Conservation (phyloP, 2,329 filamentous ascomycete species). For the Ramularia endophylla region DNA sequence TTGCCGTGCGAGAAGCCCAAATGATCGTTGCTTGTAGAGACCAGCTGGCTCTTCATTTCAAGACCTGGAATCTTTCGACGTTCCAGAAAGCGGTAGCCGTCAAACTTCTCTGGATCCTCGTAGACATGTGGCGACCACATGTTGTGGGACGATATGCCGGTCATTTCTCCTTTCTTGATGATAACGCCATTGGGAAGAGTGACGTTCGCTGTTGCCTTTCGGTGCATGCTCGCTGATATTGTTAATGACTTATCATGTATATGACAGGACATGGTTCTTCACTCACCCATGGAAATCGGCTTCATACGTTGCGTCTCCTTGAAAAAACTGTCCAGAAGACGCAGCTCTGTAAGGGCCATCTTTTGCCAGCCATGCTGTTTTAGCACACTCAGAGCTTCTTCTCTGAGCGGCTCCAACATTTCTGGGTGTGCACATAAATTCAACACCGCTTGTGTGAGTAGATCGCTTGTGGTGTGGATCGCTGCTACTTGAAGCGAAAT, state of each 20-base stretch:
- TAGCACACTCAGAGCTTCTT: conserved; percentile 24
- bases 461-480: conserved; percentile 27
- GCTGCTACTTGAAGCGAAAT: conserved; percentile 21
- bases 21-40: conserved; percentile 20
- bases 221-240: conserved; percentile 17
- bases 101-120: conserved; percentile 19
- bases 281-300: conserved; percentile 11
- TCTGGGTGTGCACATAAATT: conserved; percentile 23
- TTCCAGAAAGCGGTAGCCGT: conserved; percentile 20
- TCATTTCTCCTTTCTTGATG: conserved; percentile 20
- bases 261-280: neutral
- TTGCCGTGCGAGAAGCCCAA: conserved; percentile 28
- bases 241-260: no score
- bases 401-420: conserved; percentile 15
- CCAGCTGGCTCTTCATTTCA: conserved; percentile 14
- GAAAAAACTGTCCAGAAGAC: conserved; percentile 30
- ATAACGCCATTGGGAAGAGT: conserved; percentile 23
- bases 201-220: conserved; percentile 20
- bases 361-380: conserved; percentile 26
- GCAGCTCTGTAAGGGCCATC: conserved; percentile 25
- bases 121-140: conserved; percentile 15
- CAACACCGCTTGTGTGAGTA: conserved; percentile 20
- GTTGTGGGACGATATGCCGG: conserved; percentile 12
- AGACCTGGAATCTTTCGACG: conserved; percentile 15
- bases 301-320: conserved; percentile 30